These are phyloP conservation scores for Trichoderma sp. DNA, from an alignment of 2,329 filamentous ascomycete species.

Conservation along the genomic window DNA sequence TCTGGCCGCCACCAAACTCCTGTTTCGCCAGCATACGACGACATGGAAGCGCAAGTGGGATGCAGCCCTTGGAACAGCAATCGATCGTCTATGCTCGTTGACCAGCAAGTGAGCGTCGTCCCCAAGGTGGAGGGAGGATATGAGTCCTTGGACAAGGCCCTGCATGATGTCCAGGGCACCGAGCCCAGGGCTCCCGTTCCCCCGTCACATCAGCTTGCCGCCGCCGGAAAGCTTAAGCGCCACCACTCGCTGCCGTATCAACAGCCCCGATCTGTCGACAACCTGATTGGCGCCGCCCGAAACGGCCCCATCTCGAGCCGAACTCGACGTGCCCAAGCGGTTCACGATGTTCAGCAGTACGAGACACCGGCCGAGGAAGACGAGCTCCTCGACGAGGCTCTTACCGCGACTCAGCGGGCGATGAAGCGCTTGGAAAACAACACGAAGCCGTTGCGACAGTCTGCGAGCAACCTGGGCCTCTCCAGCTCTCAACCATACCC, in stretches of 20 bases:
- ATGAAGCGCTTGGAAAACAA: constrained; percentile 66
- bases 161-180: constrained; percentile 55
- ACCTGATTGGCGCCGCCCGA: constrained; percentile 58
- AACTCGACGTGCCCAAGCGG: constrained; percentile 74
- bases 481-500: constrained; percentile 57
- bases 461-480: constrained; percentile 63
- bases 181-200: constrained; percentile 54
- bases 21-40: constrained; percentile 76
- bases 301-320: constrained; percentile 72
- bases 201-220: constrained; percentile 52
- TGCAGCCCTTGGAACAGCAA: constrained; percentile 88
- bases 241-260: constrained; percentile 67
- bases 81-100: constrained; percentile 79
- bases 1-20: constrained; percentile 88
- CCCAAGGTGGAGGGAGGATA: constrained; percentile 56
- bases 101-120: constrained; percentile 54
- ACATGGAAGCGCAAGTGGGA: constrained; percentile 89
- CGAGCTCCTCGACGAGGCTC: constrained; percentile 86
- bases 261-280: constrained; percentile 65
- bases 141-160: constrained; percentile 61
- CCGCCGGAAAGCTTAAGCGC: constrained; percentile 58
- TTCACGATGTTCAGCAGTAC: constrained; percentile 77
- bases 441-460: constrained; percentile 55
- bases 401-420: constrained; percentile 74
- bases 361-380: constrained; percentile 97